phyloP scores from a whole-genome alignment of 352 stramenopile genomes.

The Phytophthora chlamydospora region DNA sequence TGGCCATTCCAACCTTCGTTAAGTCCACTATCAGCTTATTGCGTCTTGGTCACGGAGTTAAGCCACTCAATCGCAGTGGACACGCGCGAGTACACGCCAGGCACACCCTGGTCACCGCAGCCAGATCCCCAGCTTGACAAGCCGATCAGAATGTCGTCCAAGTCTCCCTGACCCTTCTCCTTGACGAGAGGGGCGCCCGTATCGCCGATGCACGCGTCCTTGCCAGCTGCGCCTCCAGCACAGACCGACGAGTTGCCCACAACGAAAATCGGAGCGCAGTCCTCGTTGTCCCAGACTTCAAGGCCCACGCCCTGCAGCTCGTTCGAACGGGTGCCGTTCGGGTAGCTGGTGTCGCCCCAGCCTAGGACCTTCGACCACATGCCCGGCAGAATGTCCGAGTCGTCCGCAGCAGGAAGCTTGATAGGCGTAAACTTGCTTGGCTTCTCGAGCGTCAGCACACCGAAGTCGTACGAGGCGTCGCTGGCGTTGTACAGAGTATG shows the following conservation, averaged over 20 bases:
- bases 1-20: too few relatives aligned
- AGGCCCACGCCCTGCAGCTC: slow-evolving; percentile 38
- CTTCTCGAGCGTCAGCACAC: slow-evolving; percentile 47
- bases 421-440: slow-evolving; percentile 40
- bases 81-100: slow-evolving; percentile 60
- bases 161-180: slow-evolving; percentile 22
- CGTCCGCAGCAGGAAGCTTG: slow-evolving; percentile 30
- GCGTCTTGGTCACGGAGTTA: not conserved
- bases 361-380: slow-evolving; percentile 40
- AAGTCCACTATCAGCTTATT: too few relatives aligned
- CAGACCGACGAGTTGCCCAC: slow-evolving; percentile 44
- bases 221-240: slow-evolving; percentile 32
- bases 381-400: slow-evolving; percentile 26
- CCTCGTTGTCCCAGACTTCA: slow-evolving; percentile 25
- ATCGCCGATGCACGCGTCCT: slow-evolving; percentile 44
- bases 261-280: slow-evolving; percentile 25
- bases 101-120: slow-evolving; percentile 45
- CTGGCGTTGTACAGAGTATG: slow-evolving; percentile 12
- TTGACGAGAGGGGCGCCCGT: slow-evolving; percentile 54
- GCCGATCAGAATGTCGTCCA: slow-evolving; percentile 48
- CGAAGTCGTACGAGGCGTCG: slow-evolving; percentile 24
- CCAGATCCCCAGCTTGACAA: slow-evolving; percentile 57
- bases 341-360: slow-evolving; percentile 32
- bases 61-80: slow-evolving; percentile 47
- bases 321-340: slow-evolving; percentile 25